A percentile compares a stretch with the other conserved stretches of the same genome.
These are phyloP conservation scores for Tephrocybe sp. DNA, from an alignment of 768 basidiomycete species.

Conservation along the genomic window DNA sequence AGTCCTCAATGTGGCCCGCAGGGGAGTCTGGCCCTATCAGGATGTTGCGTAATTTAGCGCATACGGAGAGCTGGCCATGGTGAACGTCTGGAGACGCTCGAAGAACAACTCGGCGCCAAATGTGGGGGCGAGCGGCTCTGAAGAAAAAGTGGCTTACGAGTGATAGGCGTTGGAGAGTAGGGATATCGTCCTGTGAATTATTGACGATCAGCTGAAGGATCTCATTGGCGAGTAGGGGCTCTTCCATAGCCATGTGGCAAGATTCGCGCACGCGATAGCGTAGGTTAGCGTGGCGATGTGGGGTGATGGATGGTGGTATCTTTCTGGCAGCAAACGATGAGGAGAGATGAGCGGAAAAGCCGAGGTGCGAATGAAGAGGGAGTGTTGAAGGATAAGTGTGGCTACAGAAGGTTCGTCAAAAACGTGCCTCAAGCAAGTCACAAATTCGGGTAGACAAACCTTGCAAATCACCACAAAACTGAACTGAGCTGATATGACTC, in stretches of 20 bases:
- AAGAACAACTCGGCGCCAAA: slow-evolving; percentile 8
- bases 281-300: not conserved
- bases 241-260: not conserved
- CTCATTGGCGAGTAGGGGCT: not conserved
- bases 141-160: slow-evolving; percentile 1
- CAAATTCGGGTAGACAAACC: not conserved
- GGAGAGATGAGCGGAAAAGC: not conserved
- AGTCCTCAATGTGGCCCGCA: not conserved
- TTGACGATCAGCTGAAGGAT: slow-evolving; percentile 3
- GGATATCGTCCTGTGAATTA: slow-evolving; percentile 3
- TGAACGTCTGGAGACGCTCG: not conserved
- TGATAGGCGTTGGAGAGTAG: not conserved
- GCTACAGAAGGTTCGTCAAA: not conserved
- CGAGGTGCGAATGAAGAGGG: not conserved
- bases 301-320: not conserved
- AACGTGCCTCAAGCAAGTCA: slow-evolving; percentile 10
- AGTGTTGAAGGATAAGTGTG: not conserved
- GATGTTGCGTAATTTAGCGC: not conserved
- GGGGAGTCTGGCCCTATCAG: not conserved
- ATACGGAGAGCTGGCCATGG: not conserved
- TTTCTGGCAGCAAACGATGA: not conserved
- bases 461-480: not conserved
- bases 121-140: not conserved
- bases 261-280: not conserved
- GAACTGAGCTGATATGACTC: not conserved